These are phyloP conservation scores for Cordyceps farinosa DNA, from an alignment of 2,329 filamentous ascomycete species.

Conservation along the genomic window DNA sequence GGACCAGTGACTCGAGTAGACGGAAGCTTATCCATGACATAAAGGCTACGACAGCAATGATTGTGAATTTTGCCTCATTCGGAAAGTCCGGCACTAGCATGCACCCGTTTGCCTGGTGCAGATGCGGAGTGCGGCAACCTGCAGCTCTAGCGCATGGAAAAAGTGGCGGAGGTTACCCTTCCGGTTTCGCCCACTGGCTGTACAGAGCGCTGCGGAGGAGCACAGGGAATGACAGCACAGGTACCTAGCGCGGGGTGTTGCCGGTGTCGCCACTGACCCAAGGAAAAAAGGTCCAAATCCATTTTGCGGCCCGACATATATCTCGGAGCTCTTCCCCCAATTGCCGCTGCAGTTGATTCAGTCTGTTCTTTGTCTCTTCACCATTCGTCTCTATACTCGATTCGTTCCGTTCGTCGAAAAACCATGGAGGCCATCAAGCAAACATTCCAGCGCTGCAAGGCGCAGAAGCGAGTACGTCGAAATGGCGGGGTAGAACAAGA, in stretches of 20 bases:
- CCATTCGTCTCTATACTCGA: neutral
- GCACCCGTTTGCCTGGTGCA: neutral
- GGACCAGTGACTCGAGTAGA: neutral
- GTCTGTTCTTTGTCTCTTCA: neutral
- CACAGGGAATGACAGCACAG: neutral
- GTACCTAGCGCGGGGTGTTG: constrained; percentile 5
- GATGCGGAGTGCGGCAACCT: constrained; percentile 13
- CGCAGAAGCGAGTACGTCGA: constrained; percentile 51
- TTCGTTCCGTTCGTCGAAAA: constrained; percentile 4
- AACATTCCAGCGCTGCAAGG: constrained; percentile 59
- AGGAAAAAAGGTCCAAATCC: constrained; percentile 2
- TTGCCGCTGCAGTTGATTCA: neutral
- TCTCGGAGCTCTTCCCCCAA: neutral
- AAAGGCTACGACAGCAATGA: neutral
- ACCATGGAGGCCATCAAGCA: constrained; percentile 56
- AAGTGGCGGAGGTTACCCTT: constrained; percentile 17
- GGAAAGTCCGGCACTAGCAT: constrained; percentile 15
- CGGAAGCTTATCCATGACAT: neutral
- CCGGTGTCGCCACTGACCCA: constrained; percentile 10
- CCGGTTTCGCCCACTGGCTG: constrained; percentile 14
- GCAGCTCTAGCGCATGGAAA: constrained; percentile 9
- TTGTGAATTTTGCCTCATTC: constrained; percentile 4
- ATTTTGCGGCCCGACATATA: constrained; percentile 8
- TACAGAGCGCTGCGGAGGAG: neutral
- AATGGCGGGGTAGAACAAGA: constrained; percentile 4